phyloP scores from a whole-genome alignment of 1,284 basidiomycete genomes.

The Ganoderma boninense region DNA sequence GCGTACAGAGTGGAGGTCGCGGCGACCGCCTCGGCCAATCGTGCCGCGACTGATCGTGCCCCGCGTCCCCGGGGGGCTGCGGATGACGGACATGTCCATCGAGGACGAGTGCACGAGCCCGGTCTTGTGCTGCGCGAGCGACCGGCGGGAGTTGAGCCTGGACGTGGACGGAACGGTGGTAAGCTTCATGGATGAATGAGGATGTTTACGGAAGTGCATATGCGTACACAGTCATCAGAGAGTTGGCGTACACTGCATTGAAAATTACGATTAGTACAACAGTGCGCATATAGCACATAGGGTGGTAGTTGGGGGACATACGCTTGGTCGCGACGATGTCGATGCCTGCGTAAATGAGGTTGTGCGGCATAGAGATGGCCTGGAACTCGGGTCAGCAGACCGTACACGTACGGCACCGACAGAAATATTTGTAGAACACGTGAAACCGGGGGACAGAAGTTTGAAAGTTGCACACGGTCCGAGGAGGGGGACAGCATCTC shows the following conservation, averaged over 20 bases:
- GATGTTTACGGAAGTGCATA: not conserved
- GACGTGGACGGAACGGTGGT: not conserved
- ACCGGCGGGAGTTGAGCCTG: conserved; percentile 28
- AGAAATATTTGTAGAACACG: not conserved
- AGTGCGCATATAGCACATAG: not conserved
- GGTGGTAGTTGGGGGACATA: not conserved
- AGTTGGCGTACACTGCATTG: conserved; percentile 30
- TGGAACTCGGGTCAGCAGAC: conserved; percentile 3
- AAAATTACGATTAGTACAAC: no score
- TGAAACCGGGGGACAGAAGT: not conserved
- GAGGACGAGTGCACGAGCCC: conserved; percentile 19
- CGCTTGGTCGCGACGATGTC: conserved; percentile 29
- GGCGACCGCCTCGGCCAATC: not conserved
- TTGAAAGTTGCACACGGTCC: not conserved
- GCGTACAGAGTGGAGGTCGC: not conserved
- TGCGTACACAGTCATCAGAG: conserved; percentile 29
- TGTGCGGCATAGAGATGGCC: conserved; percentile 29
- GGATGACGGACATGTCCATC: conserved; percentile 23
- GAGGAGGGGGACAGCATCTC: not conserved
- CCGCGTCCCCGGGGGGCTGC: not conserved
- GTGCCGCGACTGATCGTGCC: conserved; percentile 5
- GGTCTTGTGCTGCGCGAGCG: conserved; percentile 15
- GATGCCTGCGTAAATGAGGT: conserved; percentile 26
- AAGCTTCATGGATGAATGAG: not conserved
- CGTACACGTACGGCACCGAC: not conserved